Base-by-base conservation (phyloP, 352 stramenopile species). In the Aphanomyces invadans region DNA sequence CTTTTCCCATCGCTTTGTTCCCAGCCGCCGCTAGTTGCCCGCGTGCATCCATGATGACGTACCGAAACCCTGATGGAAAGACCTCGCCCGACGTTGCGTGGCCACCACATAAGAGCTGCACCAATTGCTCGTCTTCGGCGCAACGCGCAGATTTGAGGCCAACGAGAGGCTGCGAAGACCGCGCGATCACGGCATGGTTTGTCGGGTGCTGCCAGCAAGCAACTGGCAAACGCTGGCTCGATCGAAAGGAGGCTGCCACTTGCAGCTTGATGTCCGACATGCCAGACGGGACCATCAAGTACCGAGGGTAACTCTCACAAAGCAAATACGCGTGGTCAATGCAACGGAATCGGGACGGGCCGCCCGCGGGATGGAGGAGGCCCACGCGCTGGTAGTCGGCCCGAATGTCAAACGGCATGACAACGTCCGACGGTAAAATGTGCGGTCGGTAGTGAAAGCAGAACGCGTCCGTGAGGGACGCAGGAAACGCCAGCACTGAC, bases 251-350 rank as follows among this genome's bases (percentile, higher is more conserved):
- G 2, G 83, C 83, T 17, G 83, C 81, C 3, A 76, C 54, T 62
- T 92, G 89, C 39, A 94, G 81, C n/a, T 83, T 83, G 36, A 89
- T 70, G 62, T 98, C 95, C 48, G 92, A 87, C 28, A 98, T 87
- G n/a, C 87, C 87, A 0, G 81, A 66, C 11, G 96, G 95, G 10
- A 98, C 94, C 36, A 97, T 85, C 32, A 99, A 69, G 29, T 98
- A 81, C 21, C 85, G 86, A 1, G 96, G 96, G 72, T 99, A 99
- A 21, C 92, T 97, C n/a, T 92, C 78, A 65, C 89, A 98, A 9
- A 98, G 73, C 17, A 83, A 76, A 62, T 96, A 97, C 17, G 82
- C 83, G 32, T 95, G 83, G 39, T 92, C 82, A 33, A 91, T 92
- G 68, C 86, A 91, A 23, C 82, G 86, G 19, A 89, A n/a, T n/a